These are phyloP conservation scores for Penicillium sp. DNA, from an alignment of 2,329 filamentous ascomycete species.

Conservation along the genomic window DNA sequence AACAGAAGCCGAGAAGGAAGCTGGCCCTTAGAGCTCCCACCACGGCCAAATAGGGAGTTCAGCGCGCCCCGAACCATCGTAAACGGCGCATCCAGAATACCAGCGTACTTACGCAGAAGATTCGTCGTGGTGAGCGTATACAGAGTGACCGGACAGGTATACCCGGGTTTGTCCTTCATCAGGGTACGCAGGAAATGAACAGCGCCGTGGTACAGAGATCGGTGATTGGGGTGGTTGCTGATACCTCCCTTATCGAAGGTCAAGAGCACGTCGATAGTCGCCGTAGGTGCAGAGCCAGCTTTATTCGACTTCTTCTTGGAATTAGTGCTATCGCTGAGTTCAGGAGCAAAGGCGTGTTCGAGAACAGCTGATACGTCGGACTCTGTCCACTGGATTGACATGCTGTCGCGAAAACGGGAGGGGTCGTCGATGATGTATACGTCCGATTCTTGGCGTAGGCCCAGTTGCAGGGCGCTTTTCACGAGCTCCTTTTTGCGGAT, in stretches of 20 bases:
- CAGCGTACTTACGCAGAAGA: slow-evolving; percentile 74
- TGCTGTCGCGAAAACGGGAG: too few species aligned
- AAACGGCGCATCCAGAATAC: slow-evolving; percentile 63
- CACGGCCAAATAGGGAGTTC: too few species aligned
- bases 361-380: too few species aligned
- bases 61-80: slow-evolving; percentile 55
- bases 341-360: too few species aligned
- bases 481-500: slow-evolving; percentile 74
- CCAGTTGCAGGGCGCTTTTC: slow-evolving; percentile 70
- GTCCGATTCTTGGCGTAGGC: slow-evolving; percentile 64
- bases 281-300: slow-evolving; percentile 43
- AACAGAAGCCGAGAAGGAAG: slow-evolving; percentile 57
- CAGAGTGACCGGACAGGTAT: slow-evolving; percentile 65
- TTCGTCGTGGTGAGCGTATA: slow-evolving; percentile 70
- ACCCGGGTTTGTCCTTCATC: slow-evolving; percentile 54
- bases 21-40: too few species aligned
- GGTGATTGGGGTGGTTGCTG: slow-evolving; percentile 87
- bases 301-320: too few species aligned
- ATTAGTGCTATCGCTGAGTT: too few species aligned
- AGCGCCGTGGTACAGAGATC: slow-evolving; percentile 75
- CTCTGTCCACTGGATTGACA: too few species aligned
- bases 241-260: slow-evolving; percentile 82
- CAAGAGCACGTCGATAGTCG: slow-evolving; percentile 68
- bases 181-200: slow-evolving; percentile 61
- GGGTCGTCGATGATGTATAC: slow-evolving; percentile 71